Evolutionary conservation across 345 rosid genomes (phyloP).

Genomic region (Citropsis articulata): DNA sequence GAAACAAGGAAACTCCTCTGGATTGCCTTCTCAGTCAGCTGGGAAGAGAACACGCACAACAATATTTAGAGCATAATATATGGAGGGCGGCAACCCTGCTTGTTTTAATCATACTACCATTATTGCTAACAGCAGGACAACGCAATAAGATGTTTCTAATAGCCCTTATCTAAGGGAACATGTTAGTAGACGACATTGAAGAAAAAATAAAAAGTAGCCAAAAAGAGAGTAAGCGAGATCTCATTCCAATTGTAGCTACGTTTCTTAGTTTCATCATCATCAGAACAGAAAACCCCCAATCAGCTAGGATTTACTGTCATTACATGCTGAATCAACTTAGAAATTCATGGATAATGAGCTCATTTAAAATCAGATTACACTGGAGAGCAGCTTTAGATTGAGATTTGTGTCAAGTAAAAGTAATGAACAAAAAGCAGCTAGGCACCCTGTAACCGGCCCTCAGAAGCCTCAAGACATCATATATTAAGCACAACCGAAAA

Average conservation of each 20-base stretch:
- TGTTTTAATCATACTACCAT: background rate
- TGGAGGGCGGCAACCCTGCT: background rate
- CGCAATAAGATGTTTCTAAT: background rate
- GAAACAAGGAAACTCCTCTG: conserved; percentile 90
- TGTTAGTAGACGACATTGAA: background rate
- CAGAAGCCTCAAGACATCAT: background rate
- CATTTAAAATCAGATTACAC: background rate
- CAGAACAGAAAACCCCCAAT: background rate
- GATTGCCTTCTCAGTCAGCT: conserved; percentile 82
- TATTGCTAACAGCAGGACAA: background rate
- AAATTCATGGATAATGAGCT: background rate
- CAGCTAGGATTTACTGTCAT: background rate
- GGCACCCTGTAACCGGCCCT: background rate
- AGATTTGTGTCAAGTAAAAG: background rate
- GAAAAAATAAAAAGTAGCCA: background rate
- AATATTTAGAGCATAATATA: background rate
- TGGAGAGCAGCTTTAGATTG: background rate
- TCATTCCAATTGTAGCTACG: background rate
- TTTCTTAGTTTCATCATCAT: background rate
- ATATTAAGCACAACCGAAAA: background rate
- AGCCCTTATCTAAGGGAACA: background rate
- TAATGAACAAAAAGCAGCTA: background rate
- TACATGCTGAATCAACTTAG: background rate
- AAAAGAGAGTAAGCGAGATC: background rate
- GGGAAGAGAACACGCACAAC: conserved; percentile 18